Evolutionary conservation across 495 filamentous ascomycete genomes (phyloP), one percentile per base, ranked within the genome.

Genomic region (Xylona heveae): DNA sequence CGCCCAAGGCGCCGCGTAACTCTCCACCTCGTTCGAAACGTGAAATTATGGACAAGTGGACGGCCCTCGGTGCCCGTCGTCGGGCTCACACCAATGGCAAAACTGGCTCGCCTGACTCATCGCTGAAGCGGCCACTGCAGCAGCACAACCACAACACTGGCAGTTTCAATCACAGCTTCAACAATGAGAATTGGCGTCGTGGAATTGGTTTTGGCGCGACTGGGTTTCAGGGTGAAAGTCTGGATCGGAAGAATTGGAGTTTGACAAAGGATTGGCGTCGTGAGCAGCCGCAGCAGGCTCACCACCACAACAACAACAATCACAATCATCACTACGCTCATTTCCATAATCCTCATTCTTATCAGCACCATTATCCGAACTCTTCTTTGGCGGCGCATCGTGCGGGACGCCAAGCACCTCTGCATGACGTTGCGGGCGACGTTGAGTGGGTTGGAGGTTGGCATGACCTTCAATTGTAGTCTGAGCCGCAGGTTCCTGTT

Each of bases 391-490:
- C 41, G 59, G 59, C n/a, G n/a, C n/a, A n/a, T n/a, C n/a, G n/a
- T n/a, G n/a, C n/a, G n/a, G n/a, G n/a, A n/a, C n/a, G n/a, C n/a
- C n/a, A n/a, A n/a, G 25, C 38, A 25, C 31, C 19, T 28, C 9
- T 33, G 17, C 23, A 24, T 25, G 51, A 52, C 42, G 57, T 72
- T 47, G 65, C 77, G 46, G 71, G 71, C 44, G 79, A 82, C 48
- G 52, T 77, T 48, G 80, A 84, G 62, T 83, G 82, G 64, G 78
- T 91, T 65, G 83, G 80, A 57, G 78, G 72, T 51, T 88, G 78
- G 76, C 64, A 76, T 44, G 71, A 78, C 55, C 51, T 55, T 51
- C 54, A 57, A 44, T 47, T 52, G 48, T 52, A 53, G 49, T 51
- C 42, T n/a, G n/a, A n/a, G n/a, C n/a, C n/a, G n/a, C n/a, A n/a